Evolutionary conservation across 108 stramenopile species (phyloP), one percentile per base, ranked within the genome.

Genomic region (Poteriospumella lacustris): DNA sequence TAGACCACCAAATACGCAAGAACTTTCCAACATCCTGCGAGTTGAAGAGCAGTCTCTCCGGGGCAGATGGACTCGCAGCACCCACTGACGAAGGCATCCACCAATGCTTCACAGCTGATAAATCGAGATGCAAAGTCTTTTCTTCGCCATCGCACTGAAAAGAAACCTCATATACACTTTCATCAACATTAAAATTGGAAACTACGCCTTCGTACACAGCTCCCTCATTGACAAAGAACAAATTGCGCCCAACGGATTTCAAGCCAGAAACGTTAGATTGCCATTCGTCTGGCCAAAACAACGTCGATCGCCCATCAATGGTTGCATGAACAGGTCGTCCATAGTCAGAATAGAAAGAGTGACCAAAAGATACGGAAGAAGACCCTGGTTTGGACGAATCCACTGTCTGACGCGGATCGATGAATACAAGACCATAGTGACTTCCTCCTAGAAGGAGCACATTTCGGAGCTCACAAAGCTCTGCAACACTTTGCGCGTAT

Each of bases 251-350:
- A 12, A 73, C 41, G 9, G 70, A n/a, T 52, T 73, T 73, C 3
- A 12, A 19, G 3, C 33, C 70, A 12, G 31, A n/a, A 12, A 73
- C 38, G 36, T 33, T 42, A 12, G 9, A 26, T 42, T 44, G 44
- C 70, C 70, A 73, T 52, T 73, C 70, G 31, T 56, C 47, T 26
- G 70, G 70, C 70, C 70, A 73, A 38, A 73, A 73, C 5, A 19
- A 73, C 3, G 24, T 31, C 9, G n/a, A 33, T 31, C 36, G 38
- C 5, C 41, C 26, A 34, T 42, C 70, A 34, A 73, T 42, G 38
- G 36, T 9, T 26, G 47, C 70, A 52, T 15, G 15, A 3, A 15
- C 36, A 34, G 70, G 41, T 12, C 70, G 70, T 26, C 70, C 70
- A 73, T 42, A 56, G 5, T 73, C 70, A 34, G 26, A n/a, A 42